Conservation (phyloP, 805 yeast species). For the Hemisphaericaspora nanyangensis region DNA sequence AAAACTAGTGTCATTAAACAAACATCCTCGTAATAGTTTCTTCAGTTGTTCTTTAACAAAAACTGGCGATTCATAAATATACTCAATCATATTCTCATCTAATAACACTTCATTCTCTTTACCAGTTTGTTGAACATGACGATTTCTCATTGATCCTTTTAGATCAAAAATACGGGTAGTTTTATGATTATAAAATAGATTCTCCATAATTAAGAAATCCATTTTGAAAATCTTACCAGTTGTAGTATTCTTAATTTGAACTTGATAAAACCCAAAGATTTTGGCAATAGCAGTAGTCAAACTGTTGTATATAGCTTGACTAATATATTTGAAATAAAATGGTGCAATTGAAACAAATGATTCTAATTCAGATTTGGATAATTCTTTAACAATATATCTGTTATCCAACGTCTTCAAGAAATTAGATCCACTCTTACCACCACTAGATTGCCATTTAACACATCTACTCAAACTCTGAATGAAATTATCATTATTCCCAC, state of each 20-base stretch:
- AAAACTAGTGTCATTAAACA: slow-evolving; percentile 94
- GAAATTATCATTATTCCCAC: slow-evolving; percentile 71
- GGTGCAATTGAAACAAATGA: slow-evolving; percentile 96
- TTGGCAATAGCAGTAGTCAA: slow-evolving; percentile 93
- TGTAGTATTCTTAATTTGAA: slow-evolving; percentile 75
- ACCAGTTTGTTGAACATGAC: slow-evolving; percentile 96
- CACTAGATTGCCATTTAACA: slow-evolving; percentile 91
- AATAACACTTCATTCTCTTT: slow-evolving; percentile 88
- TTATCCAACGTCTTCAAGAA: slow-evolving; percentile 91
- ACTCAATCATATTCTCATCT: slow-evolving; percentile 98
- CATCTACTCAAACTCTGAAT: slow-evolving; percentile 91
- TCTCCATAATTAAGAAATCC: slow-evolving; percentile 95
- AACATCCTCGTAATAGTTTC: slow-evolving; percentile 75
- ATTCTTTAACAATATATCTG: slow-evolving; percentile 82
- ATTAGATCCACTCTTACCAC: slow-evolving; percentile 95
- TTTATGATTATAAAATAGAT: slow-evolving; percentile 78
- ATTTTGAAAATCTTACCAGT: slow-evolving; percentile 76
- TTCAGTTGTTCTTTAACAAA: slow-evolving; percentile 92
- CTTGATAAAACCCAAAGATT: slow-evolving; percentile 92
- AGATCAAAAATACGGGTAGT: slow-evolving; percentile 87
- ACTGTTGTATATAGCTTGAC: slow-evolving; percentile 92
- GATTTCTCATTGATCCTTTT: slow-evolving; percentile 96
- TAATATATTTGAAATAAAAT: slow-evolving; percentile 91
- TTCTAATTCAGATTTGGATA: slow-evolving; percentile 84
- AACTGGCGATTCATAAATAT: slow-evolving; percentile 91